Percentiles rank a stretch among this genome's conserved stretches.
Evolutionary conservation across 805 yeast genomes (phyloP).

Genomic region (Yamadazyma nakazawae): DNA sequence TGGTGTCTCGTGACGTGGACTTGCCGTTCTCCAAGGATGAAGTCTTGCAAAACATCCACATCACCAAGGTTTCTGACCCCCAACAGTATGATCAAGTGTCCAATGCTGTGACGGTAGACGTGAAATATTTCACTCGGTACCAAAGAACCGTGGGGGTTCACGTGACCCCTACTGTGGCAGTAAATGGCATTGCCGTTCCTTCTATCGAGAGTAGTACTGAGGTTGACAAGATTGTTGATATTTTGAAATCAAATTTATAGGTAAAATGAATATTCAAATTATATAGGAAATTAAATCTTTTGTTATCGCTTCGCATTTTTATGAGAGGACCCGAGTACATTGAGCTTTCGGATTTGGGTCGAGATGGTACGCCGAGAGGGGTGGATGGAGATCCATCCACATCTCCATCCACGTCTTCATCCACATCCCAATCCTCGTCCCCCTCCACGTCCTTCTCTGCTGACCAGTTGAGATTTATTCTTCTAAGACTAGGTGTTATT

Average conservation of each 20-base stretch:
- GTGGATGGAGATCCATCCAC: background rate
- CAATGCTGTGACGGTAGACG: slow-evolving; percentile 54
- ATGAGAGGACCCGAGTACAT: slow-evolving; percentile 10
- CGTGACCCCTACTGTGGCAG: slow-evolving; percentile 75
- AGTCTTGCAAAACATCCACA: slow-evolving; percentile 36
- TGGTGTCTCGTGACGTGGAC: slow-evolving; percentile 25
- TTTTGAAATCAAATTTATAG: slow-evolving; percentile 29
- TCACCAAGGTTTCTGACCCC: slow-evolving; percentile 21
- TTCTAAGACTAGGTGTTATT: slow-evolving; percentile 22
- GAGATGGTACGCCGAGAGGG: no score
- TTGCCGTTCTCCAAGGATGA: slow-evolving; percentile 30
- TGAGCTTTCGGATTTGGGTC: slow-evolving; percentile 5
- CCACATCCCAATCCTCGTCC: background rate
- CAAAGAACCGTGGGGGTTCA: slow-evolving; percentile 78
- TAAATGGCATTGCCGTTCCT: slow-evolving; percentile 63
- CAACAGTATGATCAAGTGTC: slow-evolving; percentile 50
- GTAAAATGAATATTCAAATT: no score
- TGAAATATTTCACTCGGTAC: slow-evolving; percentile 70
- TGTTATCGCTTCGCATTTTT: background rate
- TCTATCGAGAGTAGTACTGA: slow-evolving; percentile 62
- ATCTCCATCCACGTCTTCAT: background rate
- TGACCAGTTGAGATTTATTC: slow-evolving; percentile 15
- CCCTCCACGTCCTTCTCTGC: background rate
- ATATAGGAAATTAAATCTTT: no score
- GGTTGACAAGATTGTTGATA: slow-evolving; percentile 40